These are phyloP conservation scores for Solanum aculeatissimum DNA, from an alignment of 305 asterid genomes.

Conservation along the genomic window DNA sequence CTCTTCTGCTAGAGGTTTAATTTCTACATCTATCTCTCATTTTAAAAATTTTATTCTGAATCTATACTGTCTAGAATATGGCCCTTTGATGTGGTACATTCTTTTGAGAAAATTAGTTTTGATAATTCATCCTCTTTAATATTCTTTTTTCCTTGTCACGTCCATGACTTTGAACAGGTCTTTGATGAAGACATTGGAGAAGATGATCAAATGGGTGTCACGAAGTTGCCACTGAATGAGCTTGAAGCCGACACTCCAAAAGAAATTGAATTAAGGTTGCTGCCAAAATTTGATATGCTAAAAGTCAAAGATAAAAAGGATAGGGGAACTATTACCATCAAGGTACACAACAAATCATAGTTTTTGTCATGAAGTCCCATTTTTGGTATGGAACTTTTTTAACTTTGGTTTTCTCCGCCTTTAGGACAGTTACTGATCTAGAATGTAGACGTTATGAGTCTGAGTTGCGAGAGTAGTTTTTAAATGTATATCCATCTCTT, in stretches of 20 bases:
- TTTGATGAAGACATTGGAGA: slow-evolving; percentile 86
- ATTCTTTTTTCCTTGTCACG: background rate
- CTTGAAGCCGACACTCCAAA: slow-evolving; percentile 53
- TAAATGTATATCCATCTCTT: background rate
- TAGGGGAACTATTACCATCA: slow-evolving; percentile 49
- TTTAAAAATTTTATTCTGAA: background rate
- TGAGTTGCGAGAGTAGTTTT: background rate
- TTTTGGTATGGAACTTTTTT: background rate
- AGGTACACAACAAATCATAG: slow-evolving; percentile 11
- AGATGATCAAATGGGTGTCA: slow-evolving; percentile 69
- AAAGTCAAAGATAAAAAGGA: slow-evolving; percentile 90
- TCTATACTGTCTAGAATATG: background rate
- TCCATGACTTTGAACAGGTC: slow-evolving; percentile 33
- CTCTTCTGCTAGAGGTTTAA: slow-evolving; percentile 68
- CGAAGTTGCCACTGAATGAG: slow-evolving; percentile 58
- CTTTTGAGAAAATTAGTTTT: background rate
- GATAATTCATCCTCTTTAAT: background rate
- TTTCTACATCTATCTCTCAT: background rate
- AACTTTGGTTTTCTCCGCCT: background rate
- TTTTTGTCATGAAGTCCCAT: background rate
- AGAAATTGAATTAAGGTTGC: slow-evolving; percentile 47
- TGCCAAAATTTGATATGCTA: slow-evolving; percentile 81
- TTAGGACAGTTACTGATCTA: background rate
- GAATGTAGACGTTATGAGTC: background rate
- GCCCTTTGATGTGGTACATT: background rate